Evolutionary conservation across 179 eudicot species (phyloP).

Genomic region (Gypsophila paniculata): DNA sequence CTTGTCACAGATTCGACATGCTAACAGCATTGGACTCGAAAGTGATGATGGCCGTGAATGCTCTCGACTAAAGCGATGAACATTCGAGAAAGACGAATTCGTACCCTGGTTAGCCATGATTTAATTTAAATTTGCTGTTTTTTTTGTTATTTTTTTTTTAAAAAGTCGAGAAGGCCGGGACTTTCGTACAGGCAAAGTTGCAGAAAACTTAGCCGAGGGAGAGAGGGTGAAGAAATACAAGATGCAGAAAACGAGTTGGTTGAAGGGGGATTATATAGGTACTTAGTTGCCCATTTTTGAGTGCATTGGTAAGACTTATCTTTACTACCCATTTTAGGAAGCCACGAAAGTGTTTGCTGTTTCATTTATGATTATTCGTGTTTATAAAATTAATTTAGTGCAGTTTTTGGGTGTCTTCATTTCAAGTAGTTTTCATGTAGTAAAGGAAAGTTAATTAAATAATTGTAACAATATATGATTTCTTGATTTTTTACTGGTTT

Average conservation of each 20-base stretch:
- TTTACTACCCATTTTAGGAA: constrained; percentile 18
- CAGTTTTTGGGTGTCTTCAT: constrained; percentile 7
- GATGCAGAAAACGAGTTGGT: constrained; percentile 8
- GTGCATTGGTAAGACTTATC: constrained; percentile 11
- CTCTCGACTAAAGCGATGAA: constrained; percentile 3
- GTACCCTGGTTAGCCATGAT: constrained; percentile 22
- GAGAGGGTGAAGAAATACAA: constrained; percentile 6
- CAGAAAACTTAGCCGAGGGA: neutral
- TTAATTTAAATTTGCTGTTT: neutral
- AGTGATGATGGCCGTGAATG: constrained; percentile 11
- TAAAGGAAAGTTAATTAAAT: constrained; percentile 16
- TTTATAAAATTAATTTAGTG: constrained; percentile 13
- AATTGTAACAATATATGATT: constrained; percentile 10
- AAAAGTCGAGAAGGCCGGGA: neutral
- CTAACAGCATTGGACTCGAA: constrained; percentile 15
- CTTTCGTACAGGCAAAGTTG: neutral
- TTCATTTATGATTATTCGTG: constrained; percentile 13
- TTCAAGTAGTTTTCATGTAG: neutral
- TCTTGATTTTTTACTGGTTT: constrained; percentile 8
- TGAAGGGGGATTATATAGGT: constrained; percentile 12
- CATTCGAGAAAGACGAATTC: constrained; percentile 11
- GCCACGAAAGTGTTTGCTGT: constrained; percentile 22
- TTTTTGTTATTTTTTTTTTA: neutral
- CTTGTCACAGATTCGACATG: constrained; percentile 28
- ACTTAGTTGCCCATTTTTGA: neutral